Conservation (phyloP, 345 rosid species). For the Hibiscus mutabilis region DNA sequence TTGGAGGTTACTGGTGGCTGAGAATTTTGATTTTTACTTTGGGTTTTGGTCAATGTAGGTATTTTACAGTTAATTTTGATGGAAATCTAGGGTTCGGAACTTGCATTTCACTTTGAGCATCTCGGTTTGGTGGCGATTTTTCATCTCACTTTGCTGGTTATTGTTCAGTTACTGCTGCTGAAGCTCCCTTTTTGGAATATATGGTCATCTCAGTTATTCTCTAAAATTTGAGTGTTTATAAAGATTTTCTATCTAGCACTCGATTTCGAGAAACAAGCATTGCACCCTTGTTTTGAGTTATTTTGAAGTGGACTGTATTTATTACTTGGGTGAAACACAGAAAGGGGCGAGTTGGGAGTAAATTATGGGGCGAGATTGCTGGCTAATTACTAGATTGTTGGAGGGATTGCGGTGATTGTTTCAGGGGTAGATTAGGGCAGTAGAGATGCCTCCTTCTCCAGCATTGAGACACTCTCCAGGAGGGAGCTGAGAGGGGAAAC, state of each 20-base stretch:
- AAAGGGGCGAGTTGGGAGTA: slow-evolving; percentile 14
- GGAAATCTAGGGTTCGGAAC: slow-evolving; percentile 31
- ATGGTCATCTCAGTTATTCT: background rate
- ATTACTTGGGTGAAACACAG: background rate
- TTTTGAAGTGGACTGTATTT: slow-evolving; percentile 4
- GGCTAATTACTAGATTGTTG: background rate
- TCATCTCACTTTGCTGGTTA: background rate
- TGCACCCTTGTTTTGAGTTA: background rate
- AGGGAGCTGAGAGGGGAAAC: slow-evolving; percentile 52
- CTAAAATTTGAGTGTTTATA: background rate
- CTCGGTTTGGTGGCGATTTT: background rate
- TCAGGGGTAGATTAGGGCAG: slow-evolving; percentile 8
- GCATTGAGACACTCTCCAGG: slow-evolving; percentile 68
- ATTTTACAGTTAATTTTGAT: slow-evolving; percentile 9
- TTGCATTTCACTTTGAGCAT: slow-evolving; percentile 1
- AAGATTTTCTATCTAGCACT: slow-evolving; percentile 12
- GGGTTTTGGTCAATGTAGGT: slow-evolving; percentile 18
- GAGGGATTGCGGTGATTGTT: slow-evolving; percentile 18
- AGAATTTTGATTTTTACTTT: slow-evolving; percentile 21
- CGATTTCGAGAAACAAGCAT: background rate
- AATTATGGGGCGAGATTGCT: slow-evolving; percentile 12
- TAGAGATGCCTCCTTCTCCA: slow-evolving; percentile 85
- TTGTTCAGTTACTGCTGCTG: background rate
- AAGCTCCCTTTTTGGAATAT: background rate
- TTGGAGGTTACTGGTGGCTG: slow-evolving; percentile 7